Evolutionary conservation across 2,329 filamentous ascomycete species (phyloP).

Genomic region (Trichothecium sympodiale): DNA sequence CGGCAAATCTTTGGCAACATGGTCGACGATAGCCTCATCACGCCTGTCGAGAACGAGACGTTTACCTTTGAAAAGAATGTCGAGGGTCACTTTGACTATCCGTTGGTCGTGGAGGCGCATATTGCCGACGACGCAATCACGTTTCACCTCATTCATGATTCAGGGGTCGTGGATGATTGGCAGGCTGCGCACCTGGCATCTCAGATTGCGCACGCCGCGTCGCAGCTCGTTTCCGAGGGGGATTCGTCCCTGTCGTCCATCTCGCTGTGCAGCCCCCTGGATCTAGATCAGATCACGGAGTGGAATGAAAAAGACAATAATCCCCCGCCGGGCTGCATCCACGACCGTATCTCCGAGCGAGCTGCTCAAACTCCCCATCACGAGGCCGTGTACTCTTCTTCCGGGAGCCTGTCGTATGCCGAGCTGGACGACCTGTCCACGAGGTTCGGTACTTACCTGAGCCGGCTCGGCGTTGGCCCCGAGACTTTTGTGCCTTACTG

Average conservation of each 20-base stretch:
- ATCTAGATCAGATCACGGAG: too few species aligned
- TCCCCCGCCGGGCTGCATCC: too few species aligned
- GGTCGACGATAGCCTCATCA: too few species aligned
- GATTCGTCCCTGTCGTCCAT: background rate
- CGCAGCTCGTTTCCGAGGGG: background rate
- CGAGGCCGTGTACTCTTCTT: background rate
- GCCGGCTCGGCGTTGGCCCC: constrained; percentile 11
- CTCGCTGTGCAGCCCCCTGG: background rate
- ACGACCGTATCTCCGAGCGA: too few species aligned
- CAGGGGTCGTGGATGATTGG: background rate
- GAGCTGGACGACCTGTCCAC: constrained; percentile 13
- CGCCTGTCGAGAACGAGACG: too few species aligned
- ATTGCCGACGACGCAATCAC: background rate
- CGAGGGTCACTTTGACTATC: background rate
- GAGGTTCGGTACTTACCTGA: constrained; percentile 1
- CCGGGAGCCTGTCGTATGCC: background rate
- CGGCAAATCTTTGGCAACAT: background rate
- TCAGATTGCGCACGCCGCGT: background rate
- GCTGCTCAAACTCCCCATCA: too few species aligned
- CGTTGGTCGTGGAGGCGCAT: background rate
- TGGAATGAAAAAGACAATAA: too few species aligned
- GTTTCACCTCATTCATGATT: background rate
- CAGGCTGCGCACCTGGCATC: background rate
- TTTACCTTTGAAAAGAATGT: background rate
- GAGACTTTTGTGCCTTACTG: constrained; percentile 16